phyloP scores from a whole-genome alignment of 805 yeast genomes.

The Diddensiella caesifluorescens region DNA sequence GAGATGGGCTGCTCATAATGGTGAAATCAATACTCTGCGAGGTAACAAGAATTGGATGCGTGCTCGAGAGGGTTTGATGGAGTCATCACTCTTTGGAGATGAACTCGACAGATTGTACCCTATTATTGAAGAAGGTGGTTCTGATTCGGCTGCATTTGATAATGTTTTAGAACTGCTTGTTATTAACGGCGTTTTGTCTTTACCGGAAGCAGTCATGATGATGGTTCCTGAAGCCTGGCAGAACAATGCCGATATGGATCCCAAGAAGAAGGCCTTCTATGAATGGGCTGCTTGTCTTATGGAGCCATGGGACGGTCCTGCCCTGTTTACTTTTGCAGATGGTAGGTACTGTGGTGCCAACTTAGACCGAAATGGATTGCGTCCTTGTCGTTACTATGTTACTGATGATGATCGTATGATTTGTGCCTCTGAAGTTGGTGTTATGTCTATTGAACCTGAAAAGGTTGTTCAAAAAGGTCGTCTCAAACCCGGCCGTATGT shows the following conservation, averaged over 20 bases:
- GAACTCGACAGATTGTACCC: constrained; percentile 89
- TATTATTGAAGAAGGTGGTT: constrained; percentile 96
- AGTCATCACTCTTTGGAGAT: constrained; percentile 79
- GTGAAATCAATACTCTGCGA: constrained; percentile 94
- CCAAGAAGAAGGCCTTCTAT: constrained; percentile 88
- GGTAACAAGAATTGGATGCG: constrained; percentile 99
- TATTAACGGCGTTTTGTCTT: constrained; percentile 82
- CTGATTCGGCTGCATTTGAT: constrained; percentile 97
- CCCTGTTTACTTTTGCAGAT: constrained; percentile 91
- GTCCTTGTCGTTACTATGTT: constrained; percentile 97
- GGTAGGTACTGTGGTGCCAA: constrained; percentile 98
- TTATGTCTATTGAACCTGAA: constrained; percentile 80
- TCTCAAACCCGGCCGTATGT: constrained; percentile 92
- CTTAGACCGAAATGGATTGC: constrained; percentile 91
- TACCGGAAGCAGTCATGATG: constrained; percentile 96
- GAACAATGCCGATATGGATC: constrained; percentile 78
- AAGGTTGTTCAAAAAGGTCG: constrained; percentile 86
- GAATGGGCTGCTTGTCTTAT: constrained; percentile 99
- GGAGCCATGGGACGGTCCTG: constrained; percentile 99
- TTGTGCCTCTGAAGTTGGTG: constrained; percentile 98
- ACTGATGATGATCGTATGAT: constrained; percentile 93
- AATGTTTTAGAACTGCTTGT: constrained; percentile 89
- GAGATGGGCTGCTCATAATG: constrained; percentile 96
- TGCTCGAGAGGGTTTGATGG: constrained; percentile 96
- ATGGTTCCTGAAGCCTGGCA: constrained; percentile 99